Percentiles rank a stretch among this genome's conserved stretches.
phyloP scores from a whole-genome alignment of 2,329 filamentous ascomycete species.

The Talaromyces sp. region DNA sequence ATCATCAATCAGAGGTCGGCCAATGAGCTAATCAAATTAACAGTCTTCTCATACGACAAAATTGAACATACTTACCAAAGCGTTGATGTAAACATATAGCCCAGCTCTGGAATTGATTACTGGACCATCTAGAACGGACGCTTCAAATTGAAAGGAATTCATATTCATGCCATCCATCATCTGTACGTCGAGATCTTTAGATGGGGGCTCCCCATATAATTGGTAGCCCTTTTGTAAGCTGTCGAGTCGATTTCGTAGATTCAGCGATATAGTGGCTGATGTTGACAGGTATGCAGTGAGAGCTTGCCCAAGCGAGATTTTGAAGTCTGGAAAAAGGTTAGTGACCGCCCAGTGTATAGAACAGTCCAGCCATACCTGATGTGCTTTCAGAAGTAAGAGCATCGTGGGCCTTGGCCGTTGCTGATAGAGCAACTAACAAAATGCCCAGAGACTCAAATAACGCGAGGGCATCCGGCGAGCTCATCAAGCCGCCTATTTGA shows the following conservation, averaged over 20 bases:
- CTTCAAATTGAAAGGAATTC: constrained; percentile 52
- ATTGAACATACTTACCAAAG: constrained; percentile 54
- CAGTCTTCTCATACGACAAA: neutral
- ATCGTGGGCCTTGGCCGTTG: constrained; percentile 35
- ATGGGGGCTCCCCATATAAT: constrained; percentile 40
- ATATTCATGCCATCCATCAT: constrained; percentile 43
- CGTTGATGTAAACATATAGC: constrained; percentile 80
- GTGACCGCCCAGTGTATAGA: neutral
- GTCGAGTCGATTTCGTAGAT: constrained; percentile 39
- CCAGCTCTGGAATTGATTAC: constrained; percentile 73
- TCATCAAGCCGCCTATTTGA: constrained; percentile 31
- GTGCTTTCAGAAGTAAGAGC: constrained; percentile 33
- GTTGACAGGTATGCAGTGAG: constrained; percentile 40
- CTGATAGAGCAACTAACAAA: constrained; percentile 38
- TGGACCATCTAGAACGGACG: constrained; percentile 62
- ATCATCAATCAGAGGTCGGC: constrained; percentile 80
- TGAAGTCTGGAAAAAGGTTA: constrained; percentile 30
- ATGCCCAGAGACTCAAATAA: constrained; percentile 44
- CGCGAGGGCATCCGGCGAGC: constrained; percentile 37
- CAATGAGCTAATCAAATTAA: constrained; percentile 60
- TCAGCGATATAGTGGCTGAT: constrained; percentile 39
- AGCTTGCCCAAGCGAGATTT: constrained; percentile 37
- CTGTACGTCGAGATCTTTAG: constrained; percentile 43
- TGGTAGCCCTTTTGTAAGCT: constrained; percentile 42
- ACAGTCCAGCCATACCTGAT: constrained; percentile 28